Evolutionary conservation across 2,329 filamentous ascomycete genomes (phyloP).

Genomic region (Colletotrichum zoysiae): DNA sequence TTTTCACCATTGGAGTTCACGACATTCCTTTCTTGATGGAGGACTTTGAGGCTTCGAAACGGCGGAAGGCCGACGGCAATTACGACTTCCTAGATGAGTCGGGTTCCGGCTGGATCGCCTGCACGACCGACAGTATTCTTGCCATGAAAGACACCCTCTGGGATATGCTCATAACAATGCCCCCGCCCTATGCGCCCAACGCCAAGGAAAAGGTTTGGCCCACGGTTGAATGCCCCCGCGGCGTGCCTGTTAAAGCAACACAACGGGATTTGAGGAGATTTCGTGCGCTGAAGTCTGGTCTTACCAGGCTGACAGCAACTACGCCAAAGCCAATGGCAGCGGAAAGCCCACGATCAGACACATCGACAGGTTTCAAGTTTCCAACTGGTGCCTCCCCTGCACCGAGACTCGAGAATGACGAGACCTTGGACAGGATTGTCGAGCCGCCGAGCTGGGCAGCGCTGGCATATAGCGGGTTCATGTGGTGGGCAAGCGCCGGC

Average conservation of each 20-base stretch:
- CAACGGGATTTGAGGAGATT: slow-evolving; percentile 91
- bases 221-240: slow-evolving; percentile 75
- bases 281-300: slow-evolving; percentile 73
- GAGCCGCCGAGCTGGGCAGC: slow-evolving; percentile 78
- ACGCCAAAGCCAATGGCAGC: slow-evolving; percentile 35
- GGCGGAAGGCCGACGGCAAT: slow-evolving; percentile 51
- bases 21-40: slow-evolving; percentile 85
- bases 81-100: slow-evolving; percentile 59
- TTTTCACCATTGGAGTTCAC: slow-evolving; percentile 95
- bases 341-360: slow-evolving; percentile 47
- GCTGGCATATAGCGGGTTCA: slow-evolving; percentile 84
- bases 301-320: slow-evolving; percentile 61
- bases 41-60: slow-evolving; percentile 64
- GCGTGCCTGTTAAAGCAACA: slow-evolving; percentile 81
- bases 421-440: slow-evolving; percentile 67
- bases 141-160: slow-evolving; percentile 88
- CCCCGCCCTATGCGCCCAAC: slow-evolving; percentile 69
- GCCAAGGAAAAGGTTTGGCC: slow-evolving; percentile 79
- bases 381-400: slow-evolving; percentile 38
- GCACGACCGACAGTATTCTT: slow-evolving; percentile 94
- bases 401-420: slow-evolving; percentile 55
- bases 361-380: slow-evolving; percentile 43
- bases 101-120: slow-evolving; percentile 86
- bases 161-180: slow-evolving; percentile 89
- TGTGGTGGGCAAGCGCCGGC: slow-evolving; percentile 91